phyloP scores from a whole-genome alignment of 2,329 filamentous ascomycete species.

The Fusarium marasasianum region DNA sequence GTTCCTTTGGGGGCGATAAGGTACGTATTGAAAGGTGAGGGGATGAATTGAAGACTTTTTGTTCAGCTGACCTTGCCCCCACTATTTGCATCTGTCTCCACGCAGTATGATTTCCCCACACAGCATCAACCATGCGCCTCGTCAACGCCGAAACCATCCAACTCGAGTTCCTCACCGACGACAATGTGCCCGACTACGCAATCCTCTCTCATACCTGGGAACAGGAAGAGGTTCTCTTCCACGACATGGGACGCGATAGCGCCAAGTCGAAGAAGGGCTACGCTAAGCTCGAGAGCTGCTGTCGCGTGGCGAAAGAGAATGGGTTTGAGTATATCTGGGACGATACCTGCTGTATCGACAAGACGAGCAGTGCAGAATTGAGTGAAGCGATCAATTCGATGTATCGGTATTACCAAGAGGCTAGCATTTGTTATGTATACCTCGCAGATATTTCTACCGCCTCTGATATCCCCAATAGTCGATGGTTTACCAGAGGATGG shows the following conservation, averaged over 20 bases:
- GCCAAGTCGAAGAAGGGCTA: not conserved
- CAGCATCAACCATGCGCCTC: conserved; percentile 33
- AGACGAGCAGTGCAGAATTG: conserved; percentile 27
- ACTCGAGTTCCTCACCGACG: not conserved
- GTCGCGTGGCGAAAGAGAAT: not conserved
- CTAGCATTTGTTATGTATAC: conserved; percentile 18
- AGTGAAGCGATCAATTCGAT: conserved; percentile 35
- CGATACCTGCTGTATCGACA: conserved; percentile 38
- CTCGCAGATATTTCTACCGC: not conserved
- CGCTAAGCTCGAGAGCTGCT: conserved; percentile 19
- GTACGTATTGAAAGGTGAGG: not conserved
- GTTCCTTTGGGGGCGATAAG: not conserved
- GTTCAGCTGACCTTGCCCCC: not conserved
- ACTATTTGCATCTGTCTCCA: no score
- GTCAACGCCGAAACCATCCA: conserved; percentile 11
- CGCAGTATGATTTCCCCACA: no score
- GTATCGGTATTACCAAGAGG: conserved; percentile 31
- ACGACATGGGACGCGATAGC: not conserved
- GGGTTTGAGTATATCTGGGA: conserved; percentile 27
- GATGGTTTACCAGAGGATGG: conserved; percentile 25
- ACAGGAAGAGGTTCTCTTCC: conserved; percentile 10
- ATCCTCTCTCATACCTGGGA: conserved; percentile 17
- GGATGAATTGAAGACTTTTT: not conserved
- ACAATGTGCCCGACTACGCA: not conserved
- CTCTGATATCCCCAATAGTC: not conserved